phyloP scores from a whole-genome alignment of 1,284 basidiomycete species.

The Cutaneotrichosporon mucoides region DNA sequence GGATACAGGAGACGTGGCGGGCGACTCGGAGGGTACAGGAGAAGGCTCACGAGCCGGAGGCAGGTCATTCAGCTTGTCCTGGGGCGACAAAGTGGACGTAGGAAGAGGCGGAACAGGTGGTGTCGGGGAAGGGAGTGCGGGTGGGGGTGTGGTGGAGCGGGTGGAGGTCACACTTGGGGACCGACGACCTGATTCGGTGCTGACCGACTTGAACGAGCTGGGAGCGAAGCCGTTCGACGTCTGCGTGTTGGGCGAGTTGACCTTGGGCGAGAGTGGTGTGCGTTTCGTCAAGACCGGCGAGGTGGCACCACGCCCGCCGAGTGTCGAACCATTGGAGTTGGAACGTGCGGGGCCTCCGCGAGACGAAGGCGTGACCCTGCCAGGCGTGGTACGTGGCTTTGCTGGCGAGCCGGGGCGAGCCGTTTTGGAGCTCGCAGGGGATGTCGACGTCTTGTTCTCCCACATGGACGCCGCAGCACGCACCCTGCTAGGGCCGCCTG shows the following conservation, averaged over 20 bases:
- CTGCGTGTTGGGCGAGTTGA: neutral
- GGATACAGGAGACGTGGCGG: neutral
- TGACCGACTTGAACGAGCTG: conserved; percentile 7
- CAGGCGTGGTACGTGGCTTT: neutral
- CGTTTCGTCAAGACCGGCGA: conserved; percentile 2
- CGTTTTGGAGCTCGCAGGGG: neutral
- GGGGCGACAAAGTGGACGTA: neutral
- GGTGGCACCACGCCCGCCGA: neutral
- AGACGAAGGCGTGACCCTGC: neutral
- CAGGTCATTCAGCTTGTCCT: neutral
- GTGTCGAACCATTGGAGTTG: no score
- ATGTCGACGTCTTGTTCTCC: conserved; percentile 14
- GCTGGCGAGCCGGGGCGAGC: neutral
- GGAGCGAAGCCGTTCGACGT: neutral
- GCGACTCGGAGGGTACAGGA: neutral
- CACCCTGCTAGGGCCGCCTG: conserved; percentile 9
- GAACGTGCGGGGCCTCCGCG: neutral
- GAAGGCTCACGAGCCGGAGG: neutral
- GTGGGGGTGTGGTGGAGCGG: neutral
- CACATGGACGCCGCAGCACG: conserved; percentile 17
- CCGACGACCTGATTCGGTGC: neutral
- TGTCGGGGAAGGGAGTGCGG: neutral
- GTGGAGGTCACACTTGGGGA: neutral
- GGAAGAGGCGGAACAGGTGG: neutral
- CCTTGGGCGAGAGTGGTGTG: neutral